phyloP scores from a whole-genome alignment of 2,329 filamentous ascomycete species.

The Cytospora mali region DNA sequence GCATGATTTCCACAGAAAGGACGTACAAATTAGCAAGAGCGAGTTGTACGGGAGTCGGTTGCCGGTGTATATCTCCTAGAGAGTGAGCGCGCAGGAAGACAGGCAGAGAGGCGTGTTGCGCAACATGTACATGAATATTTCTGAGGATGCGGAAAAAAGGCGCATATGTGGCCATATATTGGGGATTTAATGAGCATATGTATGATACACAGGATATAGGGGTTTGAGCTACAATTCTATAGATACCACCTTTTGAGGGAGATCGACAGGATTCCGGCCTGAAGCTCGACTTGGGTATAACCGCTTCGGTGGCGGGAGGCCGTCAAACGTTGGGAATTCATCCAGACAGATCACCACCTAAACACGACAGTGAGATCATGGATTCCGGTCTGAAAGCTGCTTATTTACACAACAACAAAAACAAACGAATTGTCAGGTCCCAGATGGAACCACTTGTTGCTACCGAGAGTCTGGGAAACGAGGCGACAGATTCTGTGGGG shows the following conservation, averaged over 20 bases:
- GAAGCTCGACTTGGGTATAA: background rate
- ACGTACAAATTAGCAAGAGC: constrained; percentile 55
- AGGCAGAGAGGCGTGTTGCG: too few species aligned
- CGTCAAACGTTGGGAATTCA: background rate
- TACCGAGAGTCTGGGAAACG: constrained; percentile 6
- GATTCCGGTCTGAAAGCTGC: too few species aligned
- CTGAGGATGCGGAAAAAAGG: constrained; percentile 2
- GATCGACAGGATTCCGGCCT: background rate
- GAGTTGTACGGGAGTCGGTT: constrained; percentile 57
- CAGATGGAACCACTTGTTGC: background rate
- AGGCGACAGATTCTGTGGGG: constrained; percentile 1
- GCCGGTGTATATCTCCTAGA: constrained; percentile 56
- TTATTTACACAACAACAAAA: background rate
- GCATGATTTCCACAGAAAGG: constrained; percentile 59
- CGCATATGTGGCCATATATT: background rate
- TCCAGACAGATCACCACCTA: too few species aligned
- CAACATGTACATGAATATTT: too few species aligned
- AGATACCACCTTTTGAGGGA: background rate
- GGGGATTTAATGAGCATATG: background rate
- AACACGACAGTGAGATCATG: too few species aligned
- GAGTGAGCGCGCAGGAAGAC: background rate
- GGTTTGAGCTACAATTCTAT: background rate
- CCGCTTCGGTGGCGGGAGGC: background rate
- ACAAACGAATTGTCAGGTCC: background rate
- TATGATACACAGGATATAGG: too few species aligned